Evolutionary conservation across 2,329 filamentous ascomycete species (phyloP).

Genomic region (Pleoardoris graminearum): DNA sequence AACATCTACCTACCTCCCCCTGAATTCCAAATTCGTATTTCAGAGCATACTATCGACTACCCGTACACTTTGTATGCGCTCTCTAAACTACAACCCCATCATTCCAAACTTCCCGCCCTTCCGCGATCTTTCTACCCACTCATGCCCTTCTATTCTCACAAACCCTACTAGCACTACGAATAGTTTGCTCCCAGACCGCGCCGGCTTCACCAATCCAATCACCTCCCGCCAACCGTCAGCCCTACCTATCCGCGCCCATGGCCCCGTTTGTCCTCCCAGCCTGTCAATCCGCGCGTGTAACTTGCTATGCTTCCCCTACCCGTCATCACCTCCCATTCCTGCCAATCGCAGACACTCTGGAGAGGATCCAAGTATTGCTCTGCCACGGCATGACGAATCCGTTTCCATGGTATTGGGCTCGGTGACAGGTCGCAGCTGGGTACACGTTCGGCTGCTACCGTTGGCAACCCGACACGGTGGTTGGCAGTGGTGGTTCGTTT

Average conservation of each 20-base stretch:
- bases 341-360: too few relatives aligned
- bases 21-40: too few relatives aligned
- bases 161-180: background rate
- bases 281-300: background rate
- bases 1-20: too few relatives aligned
- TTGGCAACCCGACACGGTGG: too few relatives aligned
- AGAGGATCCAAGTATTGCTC: too few relatives aligned
- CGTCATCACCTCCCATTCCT: background rate
- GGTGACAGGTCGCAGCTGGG: too few relatives aligned
- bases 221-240: background rate
- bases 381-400: too few relatives aligned
- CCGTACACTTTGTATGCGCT: background rate
- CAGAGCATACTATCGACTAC: too few relatives aligned
- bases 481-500: too few relatives aligned
- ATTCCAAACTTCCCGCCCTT: background rate
- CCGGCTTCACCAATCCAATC: background rate
- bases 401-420: too few relatives aligned
- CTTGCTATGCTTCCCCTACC: background rate
- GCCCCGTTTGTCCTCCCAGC: background rate
- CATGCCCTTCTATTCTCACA: constrained; percentile 1
- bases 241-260: background rate
- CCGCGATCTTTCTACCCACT: background rate
- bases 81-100: background rate
- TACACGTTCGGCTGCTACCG: too few relatives aligned
- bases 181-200: background rate